A percentile compares a stretch with the other conserved stretches of the same genome.
Conservation (phyloP, 768 basidiomycete genomes). For the Leccinellum albellum region DNA sequence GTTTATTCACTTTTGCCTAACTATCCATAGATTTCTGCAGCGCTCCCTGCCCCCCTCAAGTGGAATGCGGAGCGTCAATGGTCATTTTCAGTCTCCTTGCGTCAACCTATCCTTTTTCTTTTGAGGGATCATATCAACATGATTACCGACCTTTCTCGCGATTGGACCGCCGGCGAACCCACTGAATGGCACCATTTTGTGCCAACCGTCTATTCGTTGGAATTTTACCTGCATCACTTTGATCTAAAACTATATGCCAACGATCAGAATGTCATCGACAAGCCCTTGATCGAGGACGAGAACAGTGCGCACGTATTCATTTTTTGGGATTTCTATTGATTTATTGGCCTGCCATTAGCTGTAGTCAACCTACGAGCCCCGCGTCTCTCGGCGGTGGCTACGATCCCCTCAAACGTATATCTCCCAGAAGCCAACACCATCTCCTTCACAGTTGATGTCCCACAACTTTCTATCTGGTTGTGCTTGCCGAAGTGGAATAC, state of each 20-base stretch:
- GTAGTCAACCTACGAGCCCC: conserved; percentile 64
- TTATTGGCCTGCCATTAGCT: conserved; percentile 42
- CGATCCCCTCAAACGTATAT: conserved; percentile 69
- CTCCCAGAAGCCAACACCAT: conserved; percentile 66
- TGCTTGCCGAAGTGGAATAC: conserved; percentile 90
- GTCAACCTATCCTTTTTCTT: conserved; percentile 69
- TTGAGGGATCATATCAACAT: conserved; percentile 94
- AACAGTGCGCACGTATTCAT: conserved; percentile 54
- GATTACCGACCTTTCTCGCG: conserved; percentile 87
- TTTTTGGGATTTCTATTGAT: not conserved
- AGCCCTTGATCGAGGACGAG: conserved; percentile 73
- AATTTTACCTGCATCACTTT: conserved; percentile 72
- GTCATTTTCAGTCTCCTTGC: conserved; percentile 69
- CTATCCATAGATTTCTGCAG: conserved; percentile 53
- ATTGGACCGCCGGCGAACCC: conserved; percentile 84
- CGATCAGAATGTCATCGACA: conserved; percentile 96
- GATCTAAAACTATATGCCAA: conserved; percentile 81
- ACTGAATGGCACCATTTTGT: conserved; percentile 79
- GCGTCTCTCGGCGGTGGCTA: conserved; percentile 44
- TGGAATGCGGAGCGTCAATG: conserved; percentile 85
- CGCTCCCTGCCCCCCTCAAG: conserved; percentile 72
- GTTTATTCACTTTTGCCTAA: conserved; percentile 1
- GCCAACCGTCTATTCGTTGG: conserved; percentile 72
- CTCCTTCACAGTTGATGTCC: conserved; percentile 58
- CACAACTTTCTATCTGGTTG: conserved; percentile 55